Conservation (phyloP, 306 rosid species). For the Betula pendula region DNA sequence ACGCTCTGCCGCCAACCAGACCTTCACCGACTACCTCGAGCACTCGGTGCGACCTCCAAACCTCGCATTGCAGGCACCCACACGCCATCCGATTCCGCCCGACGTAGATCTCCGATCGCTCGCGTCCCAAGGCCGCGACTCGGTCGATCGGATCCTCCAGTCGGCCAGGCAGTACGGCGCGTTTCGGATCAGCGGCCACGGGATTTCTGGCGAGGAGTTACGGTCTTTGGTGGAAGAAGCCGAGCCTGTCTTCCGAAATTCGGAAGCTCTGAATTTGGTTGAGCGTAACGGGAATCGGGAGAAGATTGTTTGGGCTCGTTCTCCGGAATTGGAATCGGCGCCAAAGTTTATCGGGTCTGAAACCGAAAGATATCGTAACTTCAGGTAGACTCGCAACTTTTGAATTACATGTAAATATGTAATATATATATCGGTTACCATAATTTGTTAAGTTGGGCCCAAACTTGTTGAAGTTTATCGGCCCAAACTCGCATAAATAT, state of each 20-base stretch:
- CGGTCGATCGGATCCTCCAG: conserved; percentile 27
- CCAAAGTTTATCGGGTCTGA: conserved; percentile 9
- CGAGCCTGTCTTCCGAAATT: conserved; percentile 26
- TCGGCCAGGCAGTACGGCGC: conserved; percentile 58
- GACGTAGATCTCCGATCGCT: conserved; percentile 52
- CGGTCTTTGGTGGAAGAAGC: conserved; percentile 42
- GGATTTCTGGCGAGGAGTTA: conserved; percentile 50
- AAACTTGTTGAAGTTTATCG: no score
- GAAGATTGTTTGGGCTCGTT: conserved; percentile 47
- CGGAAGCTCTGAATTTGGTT: conserved; percentile 4
- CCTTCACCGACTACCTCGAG: conserved; percentile 57
- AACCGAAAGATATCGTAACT: conserved; percentile 34
- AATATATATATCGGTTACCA: no score
- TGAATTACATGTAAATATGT: not conserved
- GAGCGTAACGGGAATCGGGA: conserved; percentile 27
- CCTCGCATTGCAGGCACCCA: conserved; percentile 41
- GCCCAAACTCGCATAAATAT: no score
- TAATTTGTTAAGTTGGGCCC: no score
- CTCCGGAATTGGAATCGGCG: conserved; percentile 30
- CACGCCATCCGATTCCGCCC: conserved; percentile 33
- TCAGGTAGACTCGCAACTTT: conserved; percentile 46
- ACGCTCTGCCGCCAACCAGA: conserved; percentile 62
- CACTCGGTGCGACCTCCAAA: conserved; percentile 47
- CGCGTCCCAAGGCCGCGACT: not conserved
- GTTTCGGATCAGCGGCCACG: conserved; percentile 59